A percentile compares a stretch with the other conserved stretches of the same genome.
These are phyloP conservation scores for Nyssa sinensis DNA, from an alignment of 148 eudicot genomes.

Conservation along the genomic window DNA sequence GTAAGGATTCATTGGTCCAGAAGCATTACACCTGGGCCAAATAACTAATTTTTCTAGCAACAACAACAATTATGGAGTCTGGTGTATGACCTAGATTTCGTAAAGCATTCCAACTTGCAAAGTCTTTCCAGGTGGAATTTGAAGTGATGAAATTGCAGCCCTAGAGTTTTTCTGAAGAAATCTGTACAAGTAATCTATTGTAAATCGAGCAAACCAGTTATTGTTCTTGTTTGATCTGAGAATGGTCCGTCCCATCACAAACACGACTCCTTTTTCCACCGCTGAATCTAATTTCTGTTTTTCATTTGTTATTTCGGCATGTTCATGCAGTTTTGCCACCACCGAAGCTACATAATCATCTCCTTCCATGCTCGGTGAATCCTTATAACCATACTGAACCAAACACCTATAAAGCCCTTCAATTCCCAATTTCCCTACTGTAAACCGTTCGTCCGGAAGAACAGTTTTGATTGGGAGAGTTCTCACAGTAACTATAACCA, in stretches of 20 bases:
- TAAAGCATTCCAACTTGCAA: conserved; percentile 38
- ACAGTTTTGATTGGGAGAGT: conserved; percentile 31
- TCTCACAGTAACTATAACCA: conserved; percentile 28
- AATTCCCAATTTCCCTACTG: conserved; percentile 3
- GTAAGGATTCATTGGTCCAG: too few relatives aligned
- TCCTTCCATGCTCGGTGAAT: conserved; percentile 1
- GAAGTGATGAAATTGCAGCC: conserved; percentile 23
- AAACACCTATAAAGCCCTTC: conserved; percentile 18
- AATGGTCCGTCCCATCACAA: conserved; percentile 24
- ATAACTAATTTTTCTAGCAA: too few relatives aligned
- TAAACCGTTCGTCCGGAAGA: conserved; percentile 21
- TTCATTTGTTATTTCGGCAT: conserved; percentile 8
- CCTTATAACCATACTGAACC: conserved; percentile 24
- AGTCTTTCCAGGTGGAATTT: conserved; percentile 22
- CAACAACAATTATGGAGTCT: neutral
- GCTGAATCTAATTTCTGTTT: conserved; percentile 9
- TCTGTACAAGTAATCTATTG: conserved; percentile 25
- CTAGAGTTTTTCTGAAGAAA: conserved; percentile 37
- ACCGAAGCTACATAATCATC: conserved; percentile 12
- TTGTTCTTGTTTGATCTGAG: conserved; percentile 18
- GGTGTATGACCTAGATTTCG: conserved; percentile 7
- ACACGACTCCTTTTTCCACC: conserved; percentile 12
- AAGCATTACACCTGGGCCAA: too few relatives aligned
- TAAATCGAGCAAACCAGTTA: conserved; percentile 15
- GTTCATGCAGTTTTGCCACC: conserved; percentile 15